Evolutionary conservation across 2,329 filamentous ascomycete genomes (phyloP).

Genomic region (Leptographium radiaticola): DNA sequence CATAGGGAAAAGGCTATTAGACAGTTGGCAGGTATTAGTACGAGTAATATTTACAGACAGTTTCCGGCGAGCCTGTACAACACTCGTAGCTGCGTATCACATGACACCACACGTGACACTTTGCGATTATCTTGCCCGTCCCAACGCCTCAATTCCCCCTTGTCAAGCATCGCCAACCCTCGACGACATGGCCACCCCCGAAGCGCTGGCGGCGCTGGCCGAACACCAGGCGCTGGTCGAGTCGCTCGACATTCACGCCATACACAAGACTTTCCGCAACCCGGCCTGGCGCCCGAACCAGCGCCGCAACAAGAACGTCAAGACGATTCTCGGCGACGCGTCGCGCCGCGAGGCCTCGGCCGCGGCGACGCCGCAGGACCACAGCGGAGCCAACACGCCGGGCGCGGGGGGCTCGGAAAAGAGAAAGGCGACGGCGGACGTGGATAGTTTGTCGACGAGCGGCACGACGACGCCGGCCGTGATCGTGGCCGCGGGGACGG

Average conservation of each 20-base stretch:
- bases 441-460: slow-evolving; percentile 43
- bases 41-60: too few species aligned
- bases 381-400: slow-evolving; percentile 65
- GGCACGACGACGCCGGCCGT: slow-evolving; percentile 45
- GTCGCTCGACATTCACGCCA: slow-evolving; percentile 76
- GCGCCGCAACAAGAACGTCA: slow-evolving; percentile 97
- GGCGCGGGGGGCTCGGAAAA: neutral
- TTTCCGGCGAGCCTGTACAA: too few species aligned
- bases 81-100: too few species aligned
- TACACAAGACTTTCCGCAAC: slow-evolving; percentile 84
- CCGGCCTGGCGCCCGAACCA: slow-evolving; percentile 81
- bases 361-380: slow-evolving; percentile 61
- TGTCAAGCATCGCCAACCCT: neutral
- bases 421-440: slow-evolving; percentile 14
- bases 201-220: slow-evolving; percentile 64
- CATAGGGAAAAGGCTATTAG: too few species aligned
- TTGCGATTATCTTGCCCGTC: too few species aligned
- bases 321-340: slow-evolving; percentile 85
- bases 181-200: slow-evolving; percentile 28
- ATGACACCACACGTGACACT: too few species aligned
- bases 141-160: neutral
- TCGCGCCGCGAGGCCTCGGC: slow-evolving; percentile 81
- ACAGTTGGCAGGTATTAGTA: too few species aligned
- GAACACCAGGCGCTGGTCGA: slow-evolving; percentile 80
- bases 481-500: slow-evolving; percentile 37